A percentile compares a stretch with the other conserved stretches of the same genome.
Conservation (phyloP, 2,329 filamentous ascomycete genomes). For the Fusarium goolgardi region DNA sequence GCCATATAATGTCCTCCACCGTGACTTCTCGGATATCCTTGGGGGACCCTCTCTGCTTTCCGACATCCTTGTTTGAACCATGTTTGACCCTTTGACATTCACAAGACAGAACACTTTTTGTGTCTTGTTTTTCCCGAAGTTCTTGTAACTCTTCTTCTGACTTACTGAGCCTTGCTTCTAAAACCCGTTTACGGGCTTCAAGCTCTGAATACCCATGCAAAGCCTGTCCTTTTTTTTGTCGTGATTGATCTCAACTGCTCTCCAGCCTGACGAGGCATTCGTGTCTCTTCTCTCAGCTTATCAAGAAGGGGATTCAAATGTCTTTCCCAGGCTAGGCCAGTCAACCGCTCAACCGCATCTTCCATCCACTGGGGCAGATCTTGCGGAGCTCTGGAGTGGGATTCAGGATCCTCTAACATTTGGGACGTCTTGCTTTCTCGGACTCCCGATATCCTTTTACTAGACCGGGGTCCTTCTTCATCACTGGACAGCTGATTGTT, state of each 20-base stretch:
- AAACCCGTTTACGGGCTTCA: fast-evolving
- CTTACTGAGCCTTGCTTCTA: too few species aligned
- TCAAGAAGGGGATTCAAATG: fast-evolving
- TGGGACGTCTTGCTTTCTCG: not conserved
- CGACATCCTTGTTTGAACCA: too few species aligned
- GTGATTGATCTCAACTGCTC: not conserved
- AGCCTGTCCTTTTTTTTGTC: not conserved
- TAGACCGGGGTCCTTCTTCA: not conserved
- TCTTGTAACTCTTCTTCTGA: not conserved
- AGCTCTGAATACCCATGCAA: not conserved
- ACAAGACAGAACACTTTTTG: not conserved
- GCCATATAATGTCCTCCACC: not conserved
- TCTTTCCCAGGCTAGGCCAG: fast-evolving
- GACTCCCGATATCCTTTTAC: too few species aligned
- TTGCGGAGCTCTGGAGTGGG: fast-evolving
- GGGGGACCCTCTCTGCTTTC: too few species aligned
- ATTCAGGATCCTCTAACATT: fast-evolving
- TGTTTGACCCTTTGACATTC: too few species aligned
- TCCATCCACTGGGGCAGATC: too few species aligned
- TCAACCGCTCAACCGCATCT: not conserved
- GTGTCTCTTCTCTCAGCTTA: not conserved
- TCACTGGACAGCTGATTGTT: not conserved
- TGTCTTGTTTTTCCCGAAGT: not conserved
- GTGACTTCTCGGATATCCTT: not conserved
- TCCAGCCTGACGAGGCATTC: not conserved